phyloP scores from a whole-genome alignment of 1,284 basidiomycete genomes.

The Pseudozyma sp. region DNA sequence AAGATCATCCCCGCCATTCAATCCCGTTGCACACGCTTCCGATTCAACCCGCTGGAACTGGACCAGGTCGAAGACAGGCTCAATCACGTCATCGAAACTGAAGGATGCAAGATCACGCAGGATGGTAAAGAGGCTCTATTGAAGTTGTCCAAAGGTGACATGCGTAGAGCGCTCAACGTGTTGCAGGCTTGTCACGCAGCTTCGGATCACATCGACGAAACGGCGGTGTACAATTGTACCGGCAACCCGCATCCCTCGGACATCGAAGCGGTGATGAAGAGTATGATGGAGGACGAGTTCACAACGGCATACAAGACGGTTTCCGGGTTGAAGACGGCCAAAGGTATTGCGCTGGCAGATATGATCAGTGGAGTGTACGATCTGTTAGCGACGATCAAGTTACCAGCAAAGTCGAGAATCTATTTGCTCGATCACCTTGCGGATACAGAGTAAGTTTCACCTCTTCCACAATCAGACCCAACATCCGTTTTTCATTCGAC shows the following conservation, averaged over 20 bases:
- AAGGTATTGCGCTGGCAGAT: conserved; percentile 94
- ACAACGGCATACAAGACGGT: conserved; percentile 90
- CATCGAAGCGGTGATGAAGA: conserved; percentile 90
- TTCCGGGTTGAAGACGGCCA: conserved; percentile 84
- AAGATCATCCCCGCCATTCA: conserved; percentile 99
- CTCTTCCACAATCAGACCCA: too few species aligned
- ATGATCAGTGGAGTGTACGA: conserved; percentile 94
- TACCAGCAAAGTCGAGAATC: conserved; percentile 85
- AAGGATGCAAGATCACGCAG: conserved; percentile 84
- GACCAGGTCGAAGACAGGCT: conserved; percentile 86
- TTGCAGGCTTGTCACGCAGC: conserved; percentile 98
- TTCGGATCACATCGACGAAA: conserved; percentile 85
- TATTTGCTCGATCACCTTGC: conserved; percentile 87
- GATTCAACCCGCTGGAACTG: conserved; percentile 91
- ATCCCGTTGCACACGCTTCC: conserved; percentile 95
- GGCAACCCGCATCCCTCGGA: conserved; percentile 95
- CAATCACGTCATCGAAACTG: conserved; percentile 82
- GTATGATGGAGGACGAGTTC: conserved; percentile 97
- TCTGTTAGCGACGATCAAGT: conserved; percentile 84
- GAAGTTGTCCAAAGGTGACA: conserved; percentile 94
- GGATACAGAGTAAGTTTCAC: conserved; percentile 82
- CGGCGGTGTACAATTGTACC: conserved; percentile 94
- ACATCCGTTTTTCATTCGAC: background rate
- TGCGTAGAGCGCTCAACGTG: conserved; percentile 95
- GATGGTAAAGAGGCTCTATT: conserved; percentile 90